A percentile compares a stretch with the other conserved stretches of the same genome.
Conservation (phyloP, 2,329 filamentous ascomycete genomes). For the Ilyonectria destructans region DNA sequence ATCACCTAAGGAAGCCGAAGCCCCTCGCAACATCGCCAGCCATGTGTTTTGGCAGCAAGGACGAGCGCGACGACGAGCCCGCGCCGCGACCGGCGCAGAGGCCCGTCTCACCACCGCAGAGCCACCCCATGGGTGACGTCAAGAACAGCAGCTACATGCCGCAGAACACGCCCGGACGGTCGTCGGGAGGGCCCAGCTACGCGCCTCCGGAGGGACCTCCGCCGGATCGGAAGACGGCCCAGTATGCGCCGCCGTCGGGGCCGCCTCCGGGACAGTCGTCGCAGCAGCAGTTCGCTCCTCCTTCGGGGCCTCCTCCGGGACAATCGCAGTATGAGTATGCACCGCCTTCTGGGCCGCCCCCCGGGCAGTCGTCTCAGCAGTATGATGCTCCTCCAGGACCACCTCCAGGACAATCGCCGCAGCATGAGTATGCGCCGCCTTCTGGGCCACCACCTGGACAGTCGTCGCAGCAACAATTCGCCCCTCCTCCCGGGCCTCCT, state of each 20-base stretch:
- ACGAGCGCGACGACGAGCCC: conserved; percentile 57
- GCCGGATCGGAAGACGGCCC: conserved; percentile 35
- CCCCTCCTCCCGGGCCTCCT: conserved; percentile 52
- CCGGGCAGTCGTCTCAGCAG: conserved; percentile 39
- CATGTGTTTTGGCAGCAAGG: conserved; percentile 69
- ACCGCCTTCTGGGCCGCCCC: conserved; percentile 56
- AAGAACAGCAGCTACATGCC: conserved; percentile 49
- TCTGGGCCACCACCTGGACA: conserved; percentile 45
- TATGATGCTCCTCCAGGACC: conserved; percentile 40
- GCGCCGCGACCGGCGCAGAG: conserved; percentile 58
- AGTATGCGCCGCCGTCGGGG: conserved; percentile 52
- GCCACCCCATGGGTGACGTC: conserved; percentile 38
- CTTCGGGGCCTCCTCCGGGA: conserved; percentile 53
- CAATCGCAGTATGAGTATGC: conserved; percentile 48
- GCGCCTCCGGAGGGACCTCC: conserved; percentile 53
- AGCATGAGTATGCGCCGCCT: conserved; percentile 53
- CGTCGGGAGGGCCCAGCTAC: conserved; percentile 40
- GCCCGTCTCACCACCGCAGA: conserved; percentile 40
- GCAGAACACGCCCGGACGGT: conserved; percentile 43
- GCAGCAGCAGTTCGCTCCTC: conserved; percentile 46
- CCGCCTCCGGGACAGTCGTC: conserved; percentile 44
- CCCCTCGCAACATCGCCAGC: conserved; percentile 7
- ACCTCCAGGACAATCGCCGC: conserved; percentile 50
- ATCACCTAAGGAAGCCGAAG: conserved; percentile 10
- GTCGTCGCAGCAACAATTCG: conserved; percentile 39